Evolutionary conservation across 2,329 filamentous ascomycete species (phyloP), one percentile per base, ranked within the genome.

Genomic region (Diaporthe citrichinensis): DNA sequence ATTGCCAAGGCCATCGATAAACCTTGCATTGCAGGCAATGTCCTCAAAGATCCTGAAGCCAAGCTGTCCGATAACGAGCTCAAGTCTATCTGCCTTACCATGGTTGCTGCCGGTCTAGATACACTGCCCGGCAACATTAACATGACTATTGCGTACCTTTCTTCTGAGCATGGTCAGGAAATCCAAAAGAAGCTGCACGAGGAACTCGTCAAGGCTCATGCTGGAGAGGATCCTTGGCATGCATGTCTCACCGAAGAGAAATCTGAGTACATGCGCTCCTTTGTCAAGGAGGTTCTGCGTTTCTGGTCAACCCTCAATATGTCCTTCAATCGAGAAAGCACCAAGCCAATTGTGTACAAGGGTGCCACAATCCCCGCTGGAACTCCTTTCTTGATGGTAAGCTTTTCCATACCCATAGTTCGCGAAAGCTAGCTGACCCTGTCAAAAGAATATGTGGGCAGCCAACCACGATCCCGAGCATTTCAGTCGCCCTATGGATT

Each of bases 121-220:
- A 59, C 57, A 3, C 31, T 59, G 20, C 57, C 57, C 10, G 49
- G 34, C n/a, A 57, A 44, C 23, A 59, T 57, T 5, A n/a, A 28
- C 25, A 68, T 49, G 51, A 68, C 69, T 61, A 53, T 75, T 57
- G 51, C 57, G 0, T 59, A 59, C 57, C 57, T 59, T n/a, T 59
- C 57, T 4, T 59, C 57, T 59, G 57, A 59, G 34, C 57, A 59
- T 15, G 57, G 57, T n/a, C 57, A 59, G 34, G 34, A n/a, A 8
- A 59, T 59, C 23, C 57, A 59, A 39, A n/a, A 15, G 57, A 59
- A 39, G 20, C 57, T 59, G 10, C 57, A 59, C 12, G 57, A 36
- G 3, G 57, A 59, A n/a, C 34, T 59, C 10, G 12, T 59, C 10
- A 15, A 39, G 34, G 34, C 57, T 5, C 34, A 59, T 59, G 57